Conservation (phyloP, 2,329 filamentous ascomycete species). For the Alternaria ethzedia region DNA sequence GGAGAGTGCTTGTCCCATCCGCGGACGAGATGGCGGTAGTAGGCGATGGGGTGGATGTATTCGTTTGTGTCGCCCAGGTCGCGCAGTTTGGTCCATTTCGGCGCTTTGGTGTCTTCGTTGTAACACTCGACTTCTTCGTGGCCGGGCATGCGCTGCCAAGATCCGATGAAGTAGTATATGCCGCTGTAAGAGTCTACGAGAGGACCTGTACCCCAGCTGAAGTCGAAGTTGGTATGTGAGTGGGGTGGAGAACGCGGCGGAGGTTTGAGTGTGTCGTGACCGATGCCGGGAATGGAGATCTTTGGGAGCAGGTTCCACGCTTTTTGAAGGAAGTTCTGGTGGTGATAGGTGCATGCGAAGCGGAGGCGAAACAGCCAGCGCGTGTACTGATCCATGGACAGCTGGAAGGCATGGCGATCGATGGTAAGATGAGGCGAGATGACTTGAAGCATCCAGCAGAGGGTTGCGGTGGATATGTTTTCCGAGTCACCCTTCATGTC, state of each 20-base stretch:
- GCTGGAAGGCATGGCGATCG: conserved; percentile 51
- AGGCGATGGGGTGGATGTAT: conserved; percentile 56
- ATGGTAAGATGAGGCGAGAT: conserved; percentile 56
- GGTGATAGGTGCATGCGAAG: conserved; percentile 41
- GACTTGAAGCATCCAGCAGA: conserved; percentile 64
- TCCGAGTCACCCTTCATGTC: conserved; percentile 45
- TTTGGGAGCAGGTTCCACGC: conserved; percentile 18
- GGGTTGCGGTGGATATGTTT: conserved; percentile 55
- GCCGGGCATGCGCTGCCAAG: conserved; percentile 52
- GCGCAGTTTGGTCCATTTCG: conserved; percentile 45
- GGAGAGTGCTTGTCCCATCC: conserved; percentile 33
- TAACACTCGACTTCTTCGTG: conserved; percentile 48
- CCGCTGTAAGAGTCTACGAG: conserved; percentile 50
- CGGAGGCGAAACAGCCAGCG: conserved; percentile 41
- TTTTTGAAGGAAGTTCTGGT: conserved; percentile 22
- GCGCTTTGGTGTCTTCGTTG: conserved; percentile 39
- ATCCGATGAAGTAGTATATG: conserved; percentile 53
- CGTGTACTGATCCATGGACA: conserved; percentile 50
- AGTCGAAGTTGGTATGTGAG: conserved; percentile 45
- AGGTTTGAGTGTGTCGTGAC: conserved; percentile 21
- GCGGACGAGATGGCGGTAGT: conserved; percentile 34
- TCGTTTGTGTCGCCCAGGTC: conserved; percentile 55
- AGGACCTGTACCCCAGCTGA: conserved; percentile 57
- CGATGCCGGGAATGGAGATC: conserved; percentile 30
- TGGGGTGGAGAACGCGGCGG: conserved; percentile 38